These are phyloP conservation scores for Comarum palustre DNA, from an alignment of 306 rosid species.

Conservation along the genomic window DNA sequence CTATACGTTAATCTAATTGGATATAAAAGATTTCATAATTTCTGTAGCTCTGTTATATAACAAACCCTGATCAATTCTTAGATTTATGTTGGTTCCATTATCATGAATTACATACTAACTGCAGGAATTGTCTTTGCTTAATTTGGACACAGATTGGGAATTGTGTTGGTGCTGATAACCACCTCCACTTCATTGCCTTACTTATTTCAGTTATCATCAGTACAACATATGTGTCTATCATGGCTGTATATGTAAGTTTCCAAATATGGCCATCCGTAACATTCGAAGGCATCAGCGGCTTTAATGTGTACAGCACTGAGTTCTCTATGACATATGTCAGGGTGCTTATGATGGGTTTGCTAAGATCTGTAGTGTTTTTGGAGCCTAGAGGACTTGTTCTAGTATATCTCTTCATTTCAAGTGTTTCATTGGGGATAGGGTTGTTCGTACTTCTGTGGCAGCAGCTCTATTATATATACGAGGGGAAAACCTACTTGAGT, in stretches of 20 bases:
- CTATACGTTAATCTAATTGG: background rate
- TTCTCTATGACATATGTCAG: slow-evolving; percentile 31
- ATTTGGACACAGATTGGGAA: slow-evolving; percentile 81
- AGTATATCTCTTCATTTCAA: slow-evolving; percentile 64
- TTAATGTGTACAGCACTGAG: slow-evolving; percentile 25
- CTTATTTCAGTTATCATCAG: slow-evolving; percentile 76
- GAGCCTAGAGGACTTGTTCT: slow-evolving; percentile 75
- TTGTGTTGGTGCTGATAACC: slow-evolving; percentile 95
- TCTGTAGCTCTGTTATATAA: background rate
- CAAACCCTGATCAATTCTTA: background rate
- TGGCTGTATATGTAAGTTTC: slow-evolving; percentile 51
- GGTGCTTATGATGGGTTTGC: slow-evolving; percentile 41
- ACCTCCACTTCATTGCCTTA: slow-evolving; percentile 70
- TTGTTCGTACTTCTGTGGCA: slow-evolving; percentile 80
- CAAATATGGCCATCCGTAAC: slow-evolving; percentile 58
- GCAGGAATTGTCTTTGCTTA: slow-evolving; percentile 9
- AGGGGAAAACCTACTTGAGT: slow-evolving; percentile 70
- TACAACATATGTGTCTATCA: slow-evolving; percentile 55
- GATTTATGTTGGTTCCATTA: background rate
- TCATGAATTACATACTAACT: slow-evolving; percentile 20
- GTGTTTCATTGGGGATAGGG: slow-evolving; percentile 72
- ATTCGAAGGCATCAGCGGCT: slow-evolving; percentile 12
- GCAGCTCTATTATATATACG: slow-evolving; percentile 73
- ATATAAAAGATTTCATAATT: background rate
- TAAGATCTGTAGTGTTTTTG: slow-evolving; percentile 57